Conservation (phyloP, 176 grass and related monocot genomes). For the Poa annua region DNA sequence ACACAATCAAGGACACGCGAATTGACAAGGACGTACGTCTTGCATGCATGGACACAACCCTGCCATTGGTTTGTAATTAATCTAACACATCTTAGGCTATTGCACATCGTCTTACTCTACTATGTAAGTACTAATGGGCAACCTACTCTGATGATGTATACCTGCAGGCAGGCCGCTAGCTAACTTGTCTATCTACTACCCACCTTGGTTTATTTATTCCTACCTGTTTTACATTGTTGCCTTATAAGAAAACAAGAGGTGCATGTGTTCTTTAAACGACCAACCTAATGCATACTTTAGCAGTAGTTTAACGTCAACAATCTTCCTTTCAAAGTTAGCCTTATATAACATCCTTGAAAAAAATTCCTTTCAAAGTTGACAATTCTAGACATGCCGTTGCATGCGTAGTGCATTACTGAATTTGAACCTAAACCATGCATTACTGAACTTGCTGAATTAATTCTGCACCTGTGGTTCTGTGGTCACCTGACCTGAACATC, state of each 20-base stretch:
- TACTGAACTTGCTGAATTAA: background rate
- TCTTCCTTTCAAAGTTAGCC: too few species aligned
- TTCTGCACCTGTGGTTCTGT: background rate
- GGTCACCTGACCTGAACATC: background rate
- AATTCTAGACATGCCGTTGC: background rate
- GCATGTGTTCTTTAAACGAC: background rate
- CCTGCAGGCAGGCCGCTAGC: background rate
- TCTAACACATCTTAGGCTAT: background rate
- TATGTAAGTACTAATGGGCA: background rate
- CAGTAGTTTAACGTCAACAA: background rate
- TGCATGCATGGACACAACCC: background rate
- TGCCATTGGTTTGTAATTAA: background rate
- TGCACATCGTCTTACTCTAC: too few species aligned
- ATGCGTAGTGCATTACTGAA: background rate
- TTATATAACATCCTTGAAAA: background rate
- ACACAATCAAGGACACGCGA: background rate
- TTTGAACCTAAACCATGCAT: background rate
- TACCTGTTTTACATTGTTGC: background rate
- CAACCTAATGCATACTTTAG: background rate
- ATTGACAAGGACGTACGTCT: too few species aligned
- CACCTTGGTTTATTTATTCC: background rate
- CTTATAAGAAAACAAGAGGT: background rate
- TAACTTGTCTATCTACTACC: background rate
- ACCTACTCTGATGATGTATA: slow-evolving; percentile 36
- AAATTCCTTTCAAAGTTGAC: background rate